phyloP scores from a whole-genome alignment of 352 stramenopile genomes.

The Phytophthora ramorum region DNA sequence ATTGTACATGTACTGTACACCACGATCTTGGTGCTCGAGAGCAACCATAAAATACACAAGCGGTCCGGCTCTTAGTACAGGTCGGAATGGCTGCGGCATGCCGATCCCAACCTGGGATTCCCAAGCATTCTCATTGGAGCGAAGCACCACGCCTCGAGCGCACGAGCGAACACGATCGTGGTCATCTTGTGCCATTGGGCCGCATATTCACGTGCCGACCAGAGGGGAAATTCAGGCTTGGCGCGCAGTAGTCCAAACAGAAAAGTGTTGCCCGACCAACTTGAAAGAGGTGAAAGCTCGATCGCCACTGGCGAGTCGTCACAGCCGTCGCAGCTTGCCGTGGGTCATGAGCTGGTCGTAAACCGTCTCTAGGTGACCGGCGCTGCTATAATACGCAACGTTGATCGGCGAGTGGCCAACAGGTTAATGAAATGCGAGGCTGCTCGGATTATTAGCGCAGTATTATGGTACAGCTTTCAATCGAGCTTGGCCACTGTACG shows the following conservation, averaged over 20 bases:
- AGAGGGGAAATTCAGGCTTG: not conserved
- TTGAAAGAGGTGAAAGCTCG: not conserved
- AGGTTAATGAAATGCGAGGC: too few species aligned
- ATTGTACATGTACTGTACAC: too few species aligned
- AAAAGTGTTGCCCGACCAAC: slow-evolving; percentile 6
- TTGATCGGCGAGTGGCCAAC: too few species aligned
- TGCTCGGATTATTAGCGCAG: too few species aligned
- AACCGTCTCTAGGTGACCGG: slow-evolving; percentile 2
- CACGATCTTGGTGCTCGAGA: not conserved
- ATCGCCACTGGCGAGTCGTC: too few species aligned
- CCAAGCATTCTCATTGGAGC: slow-evolving; percentile 14
- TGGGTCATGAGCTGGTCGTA: not conserved
- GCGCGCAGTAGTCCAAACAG: slow-evolving; percentile 7
- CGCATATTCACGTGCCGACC: slow-evolving; percentile 6
- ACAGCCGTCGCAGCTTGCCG: not conserved
- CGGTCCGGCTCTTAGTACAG: not conserved
- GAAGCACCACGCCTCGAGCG: slow-evolving; percentile 5
- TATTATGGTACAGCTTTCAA: too few species aligned
- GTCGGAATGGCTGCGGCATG: not conserved
- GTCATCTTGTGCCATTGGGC: not conserved
- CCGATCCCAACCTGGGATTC: too few species aligned
- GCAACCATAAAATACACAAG: slow-evolving; percentile 9
- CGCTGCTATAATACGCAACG: too few species aligned
- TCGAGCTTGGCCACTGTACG: too few species aligned
- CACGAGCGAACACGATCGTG: too few species aligned